Base-by-base conservation (phyloP, 306 rosid genomes). In the Mimosa bimucronata region DNA sequence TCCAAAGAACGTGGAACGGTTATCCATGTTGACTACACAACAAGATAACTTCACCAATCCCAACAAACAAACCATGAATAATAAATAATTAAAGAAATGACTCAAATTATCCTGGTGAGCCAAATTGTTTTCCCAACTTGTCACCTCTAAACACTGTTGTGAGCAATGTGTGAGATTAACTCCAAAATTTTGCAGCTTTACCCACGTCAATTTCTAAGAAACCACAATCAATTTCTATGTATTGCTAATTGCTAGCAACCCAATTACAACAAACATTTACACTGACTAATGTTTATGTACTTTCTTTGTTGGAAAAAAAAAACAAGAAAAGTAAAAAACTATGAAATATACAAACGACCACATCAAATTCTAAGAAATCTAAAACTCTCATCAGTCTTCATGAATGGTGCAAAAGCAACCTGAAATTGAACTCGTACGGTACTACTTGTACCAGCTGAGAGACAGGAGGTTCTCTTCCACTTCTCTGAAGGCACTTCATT, bases 381-480 rank as follows among this genome's bases (percentile, higher is more conserved):
- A 64, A 8, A 21, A 6, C 37, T 23, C 34, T 3, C 19, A 42
- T 42, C 46, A 46, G n/a, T 48, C 55, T 48, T 87, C 75, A 84
- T 75, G 76, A 34, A 74, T 79, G 77, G 45, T 80, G 92, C 76
- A 95, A 68, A 73, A 95, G 97, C 83, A 92, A 84, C 84, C 98
- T 88, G 86, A 95, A 95, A 79, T 88, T 88, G 88, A 95, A 95
- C 78, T 95, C 96, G 80, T 92, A 95, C 0, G 98, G 94, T 91
- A 65, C 85, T 74, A 92, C 84, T 85, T 95, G 96, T 41, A 91
- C 88, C 46, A 86, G 10, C 28, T 92, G 90, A 74, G 96, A 88
- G 26, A 91, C 62, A 55, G 87, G 81, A 60, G 88, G 82, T 64
- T 88, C 86, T 67, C 68, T 86, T 85, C 88, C 92, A 26, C 78